A percentile compares a stretch with the other conserved stretches of the same genome.
phyloP scores from a whole-genome alignment of 2,329 filamentous ascomycete genomes.

The Xenoacremonium recifei region DNA sequence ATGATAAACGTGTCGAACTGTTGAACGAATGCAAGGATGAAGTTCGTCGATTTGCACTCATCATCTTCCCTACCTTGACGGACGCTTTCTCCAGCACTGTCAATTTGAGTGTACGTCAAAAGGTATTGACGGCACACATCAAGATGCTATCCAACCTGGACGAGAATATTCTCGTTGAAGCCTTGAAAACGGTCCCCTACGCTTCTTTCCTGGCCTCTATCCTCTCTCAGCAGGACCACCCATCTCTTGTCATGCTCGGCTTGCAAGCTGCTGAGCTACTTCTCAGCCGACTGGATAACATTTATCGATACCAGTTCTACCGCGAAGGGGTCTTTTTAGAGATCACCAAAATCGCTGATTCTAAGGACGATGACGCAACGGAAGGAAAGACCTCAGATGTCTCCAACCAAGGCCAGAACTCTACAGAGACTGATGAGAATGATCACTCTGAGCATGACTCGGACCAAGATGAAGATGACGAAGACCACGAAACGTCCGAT shows the following conservation, averaged over 20 bases:
- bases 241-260: constrained; percentile 80
- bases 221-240: constrained; percentile 90
- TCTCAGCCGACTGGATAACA: constrained; percentile 75
- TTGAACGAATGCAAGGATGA: constrained; percentile 80
- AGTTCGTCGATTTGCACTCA: constrained; percentile 87
- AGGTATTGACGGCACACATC: constrained; percentile 90
- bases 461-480: constrained; percentile 28
- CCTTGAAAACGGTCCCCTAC: constrained; percentile 84
- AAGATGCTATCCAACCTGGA: constrained; percentile 99
- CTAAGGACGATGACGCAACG: constrained; percentile 32
- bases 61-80: constrained; percentile 90
- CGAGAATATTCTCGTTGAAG: constrained; percentile 77
- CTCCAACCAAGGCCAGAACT: constrained; percentile 24
- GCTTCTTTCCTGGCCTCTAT: constrained; percentile 95
- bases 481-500: constrained; percentile 38
- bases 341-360: constrained; percentile 73
- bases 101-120: constrained; percentile 90
- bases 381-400: constrained; percentile 15
- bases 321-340: constrained; percentile 94
- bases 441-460: constrained; percentile 29
- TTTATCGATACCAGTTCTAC: constrained; percentile 96
- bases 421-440: constrained; percentile 27
- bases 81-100: constrained; percentile 98
- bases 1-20: constrained; percentile 79
- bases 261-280: constrained; percentile 88